These are phyloP conservation scores for Luvunga scandens DNA, from an alignment of 345 rosid genomes.

Conservation along the genomic window DNA sequence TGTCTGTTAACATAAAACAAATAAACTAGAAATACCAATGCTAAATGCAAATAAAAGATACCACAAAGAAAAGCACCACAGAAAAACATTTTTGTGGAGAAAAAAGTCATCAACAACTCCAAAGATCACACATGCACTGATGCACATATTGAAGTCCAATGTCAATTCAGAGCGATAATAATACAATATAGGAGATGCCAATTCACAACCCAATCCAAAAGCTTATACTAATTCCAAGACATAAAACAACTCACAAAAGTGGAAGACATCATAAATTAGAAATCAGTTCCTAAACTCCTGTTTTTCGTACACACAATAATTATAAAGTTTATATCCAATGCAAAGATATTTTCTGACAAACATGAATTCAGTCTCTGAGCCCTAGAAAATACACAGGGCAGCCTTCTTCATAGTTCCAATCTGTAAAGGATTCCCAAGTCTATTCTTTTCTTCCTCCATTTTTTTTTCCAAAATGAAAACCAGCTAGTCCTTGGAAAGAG, in stretches of 20 bases:
- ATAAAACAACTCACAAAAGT: background rate
- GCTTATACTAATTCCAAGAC: background rate
- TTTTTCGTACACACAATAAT: background rate
- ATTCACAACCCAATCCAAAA: background rate
- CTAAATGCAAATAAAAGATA: background rate
- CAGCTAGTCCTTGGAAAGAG: slow-evolving; percentile 5
- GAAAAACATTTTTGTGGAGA: background rate
- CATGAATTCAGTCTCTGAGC: no score
- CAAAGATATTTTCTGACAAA: background rate
- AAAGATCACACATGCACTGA: background rate
- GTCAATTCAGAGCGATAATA: background rate
- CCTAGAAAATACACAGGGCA: background rate
- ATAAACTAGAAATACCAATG: background rate
- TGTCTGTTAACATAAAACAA: slow-evolving; percentile 14
- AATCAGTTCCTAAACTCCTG: background rate
- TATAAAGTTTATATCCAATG: background rate
- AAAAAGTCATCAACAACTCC: background rate
- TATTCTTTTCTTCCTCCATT: background rate
- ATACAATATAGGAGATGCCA: background rate
- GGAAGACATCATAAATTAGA: background rate
- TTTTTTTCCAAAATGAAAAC: background rate
- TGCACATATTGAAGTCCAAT: background rate
- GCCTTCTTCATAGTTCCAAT: background rate
- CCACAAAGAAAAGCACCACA: background rate
- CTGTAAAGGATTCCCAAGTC: background rate